Percentiles rank a stretch among this genome's conserved stretches.
Conservation (phyloP, 305 asterid species). For the Fraxinus dipetala region DNA sequence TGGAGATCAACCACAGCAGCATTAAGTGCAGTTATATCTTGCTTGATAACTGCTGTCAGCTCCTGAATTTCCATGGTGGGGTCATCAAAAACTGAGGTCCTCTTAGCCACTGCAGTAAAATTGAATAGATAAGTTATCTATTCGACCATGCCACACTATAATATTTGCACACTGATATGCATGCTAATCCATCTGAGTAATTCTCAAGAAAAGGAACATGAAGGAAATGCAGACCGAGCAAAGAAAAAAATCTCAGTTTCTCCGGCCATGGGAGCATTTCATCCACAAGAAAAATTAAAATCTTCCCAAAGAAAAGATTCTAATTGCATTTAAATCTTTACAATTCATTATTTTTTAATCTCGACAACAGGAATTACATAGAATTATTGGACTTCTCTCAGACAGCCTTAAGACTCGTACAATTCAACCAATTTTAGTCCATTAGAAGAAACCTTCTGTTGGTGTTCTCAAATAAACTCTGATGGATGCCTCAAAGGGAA, state of each 20-base stretch:
- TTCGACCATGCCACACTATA: slow-evolving; percentile 1
- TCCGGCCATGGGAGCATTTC: neutral
- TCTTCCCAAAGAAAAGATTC: neutral
- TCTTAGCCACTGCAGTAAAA: slow-evolving; percentile 74
- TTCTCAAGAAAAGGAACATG: neutral
- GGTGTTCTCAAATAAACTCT: neutral
- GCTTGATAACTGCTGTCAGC: slow-evolving; percentile 82
- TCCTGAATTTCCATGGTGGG: slow-evolving; percentile 92
- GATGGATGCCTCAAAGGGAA: neutral
- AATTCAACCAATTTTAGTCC: neutral
- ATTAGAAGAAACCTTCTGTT: neutral
- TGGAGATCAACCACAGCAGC: slow-evolving; percentile 88
- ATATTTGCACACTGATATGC: neutral
- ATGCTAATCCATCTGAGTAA: neutral
- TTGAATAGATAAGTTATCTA: slow-evolving; percentile 7
- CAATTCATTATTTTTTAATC: neutral
- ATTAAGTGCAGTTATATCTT: slow-evolving; percentile 86
- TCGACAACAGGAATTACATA: neutral
- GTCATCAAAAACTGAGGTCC: slow-evolving; percentile 82
- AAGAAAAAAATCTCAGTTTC: neutral
- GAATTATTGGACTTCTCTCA: neutral
- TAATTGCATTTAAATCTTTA: neutral
- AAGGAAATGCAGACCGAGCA: neutral
- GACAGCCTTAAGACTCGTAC: neutral
- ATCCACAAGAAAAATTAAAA: neutral